Evolutionary conservation across 2,329 filamentous ascomycete species (phyloP).

Genomic region (Dactylellina leptospora): DNA sequence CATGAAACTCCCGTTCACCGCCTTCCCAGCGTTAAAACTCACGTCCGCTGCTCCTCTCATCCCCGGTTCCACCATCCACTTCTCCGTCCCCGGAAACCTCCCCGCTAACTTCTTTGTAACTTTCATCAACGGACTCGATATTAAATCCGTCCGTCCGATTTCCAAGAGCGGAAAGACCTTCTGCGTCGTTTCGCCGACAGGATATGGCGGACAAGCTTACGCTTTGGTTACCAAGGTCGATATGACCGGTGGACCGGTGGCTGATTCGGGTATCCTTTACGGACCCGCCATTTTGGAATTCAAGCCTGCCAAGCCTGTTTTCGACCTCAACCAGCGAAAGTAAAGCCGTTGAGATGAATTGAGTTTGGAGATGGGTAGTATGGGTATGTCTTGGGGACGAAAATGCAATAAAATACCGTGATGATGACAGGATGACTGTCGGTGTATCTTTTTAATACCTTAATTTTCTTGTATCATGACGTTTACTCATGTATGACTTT

Average conservation of each 20-base stretch:
- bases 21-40: slow-evolving; percentile 65
- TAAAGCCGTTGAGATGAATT: not conserved
- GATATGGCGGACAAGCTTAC: slow-evolving; percentile 11
- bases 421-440: too few species aligned
- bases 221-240: slow-evolving; percentile 1
- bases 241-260: slow-evolving; percentile 4
- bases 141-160: slow-evolving; percentile 1
- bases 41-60: not conserved
- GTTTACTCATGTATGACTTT: too few species aligned
- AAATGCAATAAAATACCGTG: too few species aligned
- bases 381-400: too few species aligned
- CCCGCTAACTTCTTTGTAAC: slow-evolving; percentile 6
- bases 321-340: not conserved
- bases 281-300: slow-evolving; percentile 15
- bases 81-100: not conserved
- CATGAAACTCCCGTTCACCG: slow-evolving; percentile 68
- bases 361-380: too few species aligned
- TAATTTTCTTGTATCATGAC: too few species aligned
- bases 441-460: too few species aligned
- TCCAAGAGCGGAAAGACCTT: not conserved
- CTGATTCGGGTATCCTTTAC: slow-evolving; percentile 7
- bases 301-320: not conserved
- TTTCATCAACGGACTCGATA: not conserved
- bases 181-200: not conserved
- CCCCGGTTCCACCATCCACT: slow-evolving; percentile 5